Base-by-base conservation (phyloP, 306 rosid species). In the Senna tora region DNA sequence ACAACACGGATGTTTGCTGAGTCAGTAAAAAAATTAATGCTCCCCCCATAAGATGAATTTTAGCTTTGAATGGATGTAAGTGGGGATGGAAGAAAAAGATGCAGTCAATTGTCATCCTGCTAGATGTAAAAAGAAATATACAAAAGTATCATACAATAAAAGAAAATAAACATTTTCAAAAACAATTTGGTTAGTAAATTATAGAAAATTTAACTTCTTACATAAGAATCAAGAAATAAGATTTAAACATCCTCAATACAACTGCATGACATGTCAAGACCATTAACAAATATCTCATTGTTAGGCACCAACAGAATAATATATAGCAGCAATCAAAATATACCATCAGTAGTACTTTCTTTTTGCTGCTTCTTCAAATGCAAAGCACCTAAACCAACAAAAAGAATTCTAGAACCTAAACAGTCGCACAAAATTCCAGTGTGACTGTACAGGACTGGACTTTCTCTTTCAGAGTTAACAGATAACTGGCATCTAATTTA, bases 1-100 rank as follows among this genome's bases (percentile, higher is more conserved):
- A 87, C 84, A 93, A 81, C 82, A 85, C 77, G 83, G 90, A 84
- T 81, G 84, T 81, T 85, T 84, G 81, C 85, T 80, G 82, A 88
- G 97, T 89, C 95, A 88, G 97, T 89, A 75, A 59, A 36, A 38
- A 81, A 84, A 77, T 72, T 77, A 84, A 82, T 76, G 87, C 76
- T 79, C 81, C 84, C 85, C 78, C 69, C 50, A 81, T 16, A 61
- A 67, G 80, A 80, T 69, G 82, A 70, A 85, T 77, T 76, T 63
- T 77, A 85, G 76, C 74, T 75, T 72, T 78, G 72, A 77, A 78
- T 60, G 66, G 77, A 71, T 59, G 64, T 36, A 79, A 72, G 69
- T 59, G 57, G 57, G 77, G 71, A 38, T 58, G 56, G 59, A 50
- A 43, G 36, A 74, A 80, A 67, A 46, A 77, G 49, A 67, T 79